phyloP scores from a whole-genome alignment of 2,329 filamentous ascomycete genomes.

The Ophiostoma pallidulum region DNA sequence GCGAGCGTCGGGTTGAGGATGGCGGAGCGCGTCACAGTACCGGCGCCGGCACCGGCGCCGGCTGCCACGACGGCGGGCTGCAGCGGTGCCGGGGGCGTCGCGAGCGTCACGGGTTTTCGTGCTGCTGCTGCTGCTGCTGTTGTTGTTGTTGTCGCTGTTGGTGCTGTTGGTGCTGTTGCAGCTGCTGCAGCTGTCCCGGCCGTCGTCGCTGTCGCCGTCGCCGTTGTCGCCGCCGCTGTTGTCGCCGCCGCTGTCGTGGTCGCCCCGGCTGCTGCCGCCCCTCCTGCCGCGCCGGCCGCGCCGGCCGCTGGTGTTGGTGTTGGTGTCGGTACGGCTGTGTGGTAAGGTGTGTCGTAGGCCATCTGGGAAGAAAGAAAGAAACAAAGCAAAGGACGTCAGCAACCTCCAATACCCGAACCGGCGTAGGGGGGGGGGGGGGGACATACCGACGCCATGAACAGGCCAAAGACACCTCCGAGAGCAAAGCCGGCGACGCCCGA shows the following conservation, averaged over 20 bases:
- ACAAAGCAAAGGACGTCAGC: not conserved
- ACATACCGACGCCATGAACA: slow-evolving; percentile 91
- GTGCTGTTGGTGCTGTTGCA: not conserved
- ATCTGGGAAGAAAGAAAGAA: slow-evolving; percentile 47
- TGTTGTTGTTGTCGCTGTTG: slow-evolving; percentile 1
- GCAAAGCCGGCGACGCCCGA: slow-evolving; percentile 90
- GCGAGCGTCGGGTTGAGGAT: slow-evolving; percentile 17
- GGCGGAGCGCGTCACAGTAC: slow-evolving; percentile 15
- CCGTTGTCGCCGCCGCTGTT: not conserved
- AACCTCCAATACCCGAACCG: too few species aligned
- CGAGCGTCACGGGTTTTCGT: not conserved
- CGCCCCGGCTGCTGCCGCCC: not conserved
- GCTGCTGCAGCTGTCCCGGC: not conserved
- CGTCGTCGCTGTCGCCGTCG: slow-evolving; percentile 3
- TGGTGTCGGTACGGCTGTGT: slow-evolving; percentile 27
- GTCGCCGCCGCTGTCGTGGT: slow-evolving; percentile 1
- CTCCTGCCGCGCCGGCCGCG: not conserved
- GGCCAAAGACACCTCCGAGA: slow-evolving; percentile 84
- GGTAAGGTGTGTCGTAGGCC: slow-evolving; percentile 93
- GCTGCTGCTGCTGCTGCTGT: not conserved
- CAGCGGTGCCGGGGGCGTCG: not conserved
- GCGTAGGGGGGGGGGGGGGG: too few species aligned
- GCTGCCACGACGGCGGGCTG: slow-evolving; percentile 25
- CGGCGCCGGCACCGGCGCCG: slow-evolving; percentile 26
- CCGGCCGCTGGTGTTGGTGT: not conserved